A percentile compares a stretch with the other conserved stretches of the same genome.
Conservation (phyloP, 768 basidiomycete species). For the Tylopilus intermedius region DNA sequence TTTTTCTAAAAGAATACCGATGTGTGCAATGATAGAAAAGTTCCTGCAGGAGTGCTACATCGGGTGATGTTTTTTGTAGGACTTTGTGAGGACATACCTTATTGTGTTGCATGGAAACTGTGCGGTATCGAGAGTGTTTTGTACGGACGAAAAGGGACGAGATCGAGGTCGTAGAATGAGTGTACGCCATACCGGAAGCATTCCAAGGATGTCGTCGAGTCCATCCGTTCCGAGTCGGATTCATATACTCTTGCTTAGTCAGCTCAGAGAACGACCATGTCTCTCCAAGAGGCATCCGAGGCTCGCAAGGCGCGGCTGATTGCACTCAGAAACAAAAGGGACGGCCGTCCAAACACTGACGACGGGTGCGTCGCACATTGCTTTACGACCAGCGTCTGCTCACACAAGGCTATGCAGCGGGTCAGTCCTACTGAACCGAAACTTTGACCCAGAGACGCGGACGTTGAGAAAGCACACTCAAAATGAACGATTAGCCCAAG, state of each 20-base stretch:
- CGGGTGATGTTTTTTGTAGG: background rate
- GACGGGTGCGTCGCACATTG: constrained; percentile 35
- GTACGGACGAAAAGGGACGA: constrained; percentile 28
- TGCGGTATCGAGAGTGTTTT: constrained; percentile 46
- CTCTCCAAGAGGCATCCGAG: constrained; percentile 74
- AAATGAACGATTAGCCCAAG: constrained; percentile 56
- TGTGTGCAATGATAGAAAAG: constrained; percentile 96
- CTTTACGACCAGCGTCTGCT: background rate
- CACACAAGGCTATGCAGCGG: constrained; percentile 30
- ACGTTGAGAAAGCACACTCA: constrained; percentile 63
- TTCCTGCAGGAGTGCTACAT: constrained; percentile 45
- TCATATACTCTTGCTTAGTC: constrained; percentile 28
- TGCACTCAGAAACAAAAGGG: constrained; percentile 72
- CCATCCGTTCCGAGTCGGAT: background rate
- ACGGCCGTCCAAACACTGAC: constrained; percentile 44
- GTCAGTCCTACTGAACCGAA: constrained; percentile 63
- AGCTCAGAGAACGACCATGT: constrained; percentile 38
- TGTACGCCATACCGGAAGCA: constrained; percentile 32
- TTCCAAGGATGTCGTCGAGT: constrained; percentile 5
- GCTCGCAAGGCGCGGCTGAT: constrained; percentile 74
- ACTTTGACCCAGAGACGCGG: constrained; percentile 87
- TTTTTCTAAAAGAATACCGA: constrained; percentile 44
- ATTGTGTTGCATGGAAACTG: constrained; percentile 65
- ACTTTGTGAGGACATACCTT: constrained; percentile 40
- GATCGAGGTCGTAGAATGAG: background rate